A percentile compares a stretch with the other conserved stretches of the same genome.
Evolutionary conservation across 257 asterid species (phyloP).

Genomic region (Lycium barbarum): DNA sequence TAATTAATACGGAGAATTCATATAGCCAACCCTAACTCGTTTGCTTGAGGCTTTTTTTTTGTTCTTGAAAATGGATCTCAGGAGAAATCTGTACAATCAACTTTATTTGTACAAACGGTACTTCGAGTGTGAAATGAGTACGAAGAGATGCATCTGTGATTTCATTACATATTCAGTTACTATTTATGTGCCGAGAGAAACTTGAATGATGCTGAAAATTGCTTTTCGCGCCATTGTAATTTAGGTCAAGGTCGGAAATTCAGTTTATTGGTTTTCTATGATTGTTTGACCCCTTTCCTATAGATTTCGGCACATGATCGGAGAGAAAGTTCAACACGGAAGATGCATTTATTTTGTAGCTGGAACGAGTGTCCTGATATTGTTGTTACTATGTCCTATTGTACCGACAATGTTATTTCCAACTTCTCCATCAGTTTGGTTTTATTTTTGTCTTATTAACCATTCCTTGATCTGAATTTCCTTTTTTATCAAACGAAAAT

Average conservation of each 20-base stretch:
- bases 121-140: not conserved
- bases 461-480: not conserved
- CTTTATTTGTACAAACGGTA: not conserved
- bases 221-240: not conserved
- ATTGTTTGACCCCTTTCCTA: not conserved
- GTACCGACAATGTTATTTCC: not conserved
- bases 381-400: not conserved
- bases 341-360: not conserved
- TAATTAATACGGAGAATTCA: not conserved
- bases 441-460: not conserved
- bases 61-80: not conserved
- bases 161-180: not conserved
- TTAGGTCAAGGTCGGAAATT: slow-evolving; percentile 31
- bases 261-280: slow-evolving; percentile 31
- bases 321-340: not conserved
- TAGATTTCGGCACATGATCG: not conserved
- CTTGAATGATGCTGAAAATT: not conserved
- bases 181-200: not conserved
- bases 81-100: not conserved
- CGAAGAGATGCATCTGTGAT: not conserved
- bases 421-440: not conserved
- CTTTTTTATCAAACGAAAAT: not conserved
- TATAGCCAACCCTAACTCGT: not conserved
- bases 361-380: not conserved
- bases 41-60: not conserved